phyloP scores from a whole-genome alignment of 2,329 filamentous ascomycete species.

The Phaeosphaeria sp. region DNA sequence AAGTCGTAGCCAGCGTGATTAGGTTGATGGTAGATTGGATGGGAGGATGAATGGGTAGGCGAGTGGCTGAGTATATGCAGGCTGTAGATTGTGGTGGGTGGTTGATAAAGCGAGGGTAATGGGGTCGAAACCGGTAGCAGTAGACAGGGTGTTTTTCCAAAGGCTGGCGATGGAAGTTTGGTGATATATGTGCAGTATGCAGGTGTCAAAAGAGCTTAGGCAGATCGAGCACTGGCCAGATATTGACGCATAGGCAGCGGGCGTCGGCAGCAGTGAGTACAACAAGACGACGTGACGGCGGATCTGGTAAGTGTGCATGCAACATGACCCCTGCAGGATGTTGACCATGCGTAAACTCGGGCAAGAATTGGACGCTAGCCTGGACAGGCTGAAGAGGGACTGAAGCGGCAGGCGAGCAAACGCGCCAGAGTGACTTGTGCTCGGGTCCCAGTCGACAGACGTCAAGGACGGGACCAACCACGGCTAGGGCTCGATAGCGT shows the following conservation, averaged over 20 bases:
- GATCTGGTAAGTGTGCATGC: constrained; percentile 43
- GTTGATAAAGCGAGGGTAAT: constrained; percentile 41
- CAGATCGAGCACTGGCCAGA: constrained; percentile 37
- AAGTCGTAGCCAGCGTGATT: constrained; percentile 15
- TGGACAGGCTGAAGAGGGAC: constrained; percentile 32
- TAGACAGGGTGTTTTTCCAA: constrained; percentile 29
- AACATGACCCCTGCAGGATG: constrained; percentile 40
- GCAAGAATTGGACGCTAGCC: constrained; percentile 43
- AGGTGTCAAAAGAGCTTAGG: constrained; percentile 39
- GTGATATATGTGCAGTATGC: constrained; percentile 43
- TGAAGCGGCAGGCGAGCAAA: constrained; percentile 40
- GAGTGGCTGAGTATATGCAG: constrained; percentile 43
- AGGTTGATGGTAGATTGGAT: constrained; percentile 13
- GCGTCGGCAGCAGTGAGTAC: constrained; percentile 28
- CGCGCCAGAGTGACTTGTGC: constrained; percentile 46
- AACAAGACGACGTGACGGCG: constrained; percentile 42
- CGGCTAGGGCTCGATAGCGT: constrained; percentile 28
- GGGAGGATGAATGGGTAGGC: constrained; percentile 27
- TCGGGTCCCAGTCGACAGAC: constrained; percentile 36
- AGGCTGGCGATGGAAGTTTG: constrained; percentile 40
- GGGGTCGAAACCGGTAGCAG: constrained; percentile 43
- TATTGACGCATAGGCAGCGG: constrained; percentile 36
- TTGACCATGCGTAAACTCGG: constrained; percentile 43
- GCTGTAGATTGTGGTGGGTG: constrained; percentile 37
- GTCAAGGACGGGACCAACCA: constrained; percentile 39